Evolutionary conservation across 371 early-diverging fungal species (phyloP).

Genomic region (Cladochytrium tenue): DNA sequence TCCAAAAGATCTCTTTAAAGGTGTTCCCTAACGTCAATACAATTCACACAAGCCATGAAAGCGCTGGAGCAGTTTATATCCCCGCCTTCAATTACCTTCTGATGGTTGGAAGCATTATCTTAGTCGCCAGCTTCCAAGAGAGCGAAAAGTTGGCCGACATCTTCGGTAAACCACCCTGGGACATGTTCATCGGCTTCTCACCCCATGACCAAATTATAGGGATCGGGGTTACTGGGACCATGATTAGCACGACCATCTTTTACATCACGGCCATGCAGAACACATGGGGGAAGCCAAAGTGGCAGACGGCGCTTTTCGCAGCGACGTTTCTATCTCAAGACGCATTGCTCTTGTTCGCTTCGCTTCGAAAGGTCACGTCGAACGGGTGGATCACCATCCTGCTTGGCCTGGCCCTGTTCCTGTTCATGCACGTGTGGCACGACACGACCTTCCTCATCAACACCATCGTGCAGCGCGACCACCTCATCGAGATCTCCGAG

Average conservation of each 20-base stretch:
- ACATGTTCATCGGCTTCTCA: no score
- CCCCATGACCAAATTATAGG: no score
- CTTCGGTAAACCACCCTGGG: slow-evolving; percentile 32
- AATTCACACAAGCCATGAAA: slow-evolving; percentile 43
- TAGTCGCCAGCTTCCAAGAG: slow-evolving; percentile 45
- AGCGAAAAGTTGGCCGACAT: slow-evolving; percentile 31
- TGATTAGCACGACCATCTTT: slow-evolving; percentile 35
- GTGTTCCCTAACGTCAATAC: slow-evolving; percentile 55
- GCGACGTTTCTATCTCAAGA: slow-evolving; percentile 26
- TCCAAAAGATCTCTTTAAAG: slow-evolving; percentile 52
- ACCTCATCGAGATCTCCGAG: slow-evolving; percentile 33
- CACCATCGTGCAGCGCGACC: slow-evolving; percentile 23
- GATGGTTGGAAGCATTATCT: slow-evolving; percentile 43
- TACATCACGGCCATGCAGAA: slow-evolving; percentile 35
- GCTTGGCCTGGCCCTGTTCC: slow-evolving; percentile 28
- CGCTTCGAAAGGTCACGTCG: slow-evolving; percentile 28
- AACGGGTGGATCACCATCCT: slow-evolving; percentile 34
- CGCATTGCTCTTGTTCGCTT: slow-evolving; percentile 24
- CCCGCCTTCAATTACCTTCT: slow-evolving; percentile 52
- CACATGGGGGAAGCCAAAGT: slow-evolving; percentile 28
- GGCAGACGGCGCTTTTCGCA: slow-evolving; percentile 29
- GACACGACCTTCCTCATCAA: slow-evolving; percentile 32
- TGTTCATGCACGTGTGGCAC: slow-evolving; percentile 37
- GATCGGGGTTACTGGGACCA: slow-evolving; percentile 32
- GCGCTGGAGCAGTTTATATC: slow-evolving; percentile 56